phyloP scores from a whole-genome alignment of 2,329 filamentous ascomycete species.

The Sphaerulina musiva region DNA sequence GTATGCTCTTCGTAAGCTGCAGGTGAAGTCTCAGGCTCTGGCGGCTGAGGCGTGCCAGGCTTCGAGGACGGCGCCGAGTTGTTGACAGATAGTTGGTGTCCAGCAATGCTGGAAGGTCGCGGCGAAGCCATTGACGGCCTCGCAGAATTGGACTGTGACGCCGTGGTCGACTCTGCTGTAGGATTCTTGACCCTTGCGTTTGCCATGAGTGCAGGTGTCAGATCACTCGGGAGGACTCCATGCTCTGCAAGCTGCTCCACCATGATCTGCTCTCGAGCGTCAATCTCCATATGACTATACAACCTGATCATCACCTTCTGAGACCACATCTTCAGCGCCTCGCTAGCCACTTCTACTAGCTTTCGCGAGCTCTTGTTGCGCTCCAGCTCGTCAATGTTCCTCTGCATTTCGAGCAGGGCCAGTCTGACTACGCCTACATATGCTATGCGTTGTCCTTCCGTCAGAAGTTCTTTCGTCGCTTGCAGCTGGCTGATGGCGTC shows the following conservation, averaged over 20 bases:
- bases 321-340: constrained; percentile 88
- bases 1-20: constrained; percentile 55
- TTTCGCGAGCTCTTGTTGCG: constrained; percentile 64
- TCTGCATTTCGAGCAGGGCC: constrained; percentile 70
- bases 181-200: constrained; percentile 93
- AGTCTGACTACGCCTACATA: constrained; percentile 88
- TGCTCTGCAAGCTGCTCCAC: constrained; percentile 94
- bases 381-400: constrained; percentile 58
- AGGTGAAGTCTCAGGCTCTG: constrained; percentile 28
- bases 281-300: constrained; percentile 96
- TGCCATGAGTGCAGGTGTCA: constrained; percentile 80
- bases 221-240: constrained; percentile 75
- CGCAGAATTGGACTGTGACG: constrained; percentile 28
- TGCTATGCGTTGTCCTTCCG: constrained; percentile 89
- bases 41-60: constrained; percentile 35
- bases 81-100: constrained; percentile 17
- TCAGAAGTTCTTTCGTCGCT: constrained; percentile 89
- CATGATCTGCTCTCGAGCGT: constrained; percentile 87
- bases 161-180: constrained; percentile 12
- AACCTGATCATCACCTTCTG: constrained; percentile 97
- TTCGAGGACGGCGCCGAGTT: constrained; percentile 14
- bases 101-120: constrained; percentile 17
- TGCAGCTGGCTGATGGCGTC: constrained; percentile 88
- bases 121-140: constrained; percentile 28
- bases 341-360: constrained; percentile 59